Evolutionary conservation across 371 early-diverging fungal species (phyloP), one percentile per base, ranked within the genome.

Genomic region (Catenaria anguillulae): DNA sequence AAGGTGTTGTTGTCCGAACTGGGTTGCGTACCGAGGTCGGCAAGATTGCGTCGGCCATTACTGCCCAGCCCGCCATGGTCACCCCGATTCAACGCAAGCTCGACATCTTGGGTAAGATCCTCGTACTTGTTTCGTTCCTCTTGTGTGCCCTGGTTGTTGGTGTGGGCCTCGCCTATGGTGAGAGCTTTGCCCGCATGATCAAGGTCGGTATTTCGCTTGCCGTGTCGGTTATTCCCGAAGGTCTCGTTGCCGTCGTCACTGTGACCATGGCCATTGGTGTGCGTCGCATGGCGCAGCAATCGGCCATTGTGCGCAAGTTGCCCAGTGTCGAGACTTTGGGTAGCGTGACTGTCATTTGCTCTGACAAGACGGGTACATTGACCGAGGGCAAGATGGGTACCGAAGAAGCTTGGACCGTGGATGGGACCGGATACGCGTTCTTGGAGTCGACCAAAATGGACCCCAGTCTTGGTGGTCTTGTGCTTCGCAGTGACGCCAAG

Each of bases 181-280:
- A 76, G 13, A 68, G 76, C 35, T 50, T 75, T 23, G 60, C 74
- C 10, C 77, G 80, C 12, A 81, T 81, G 66, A 65, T 86, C 55
- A 74, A 78, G 37, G 73, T 87, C 62, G 84, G 76, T 42, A 83
- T 89, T 45, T 83, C 87, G 45, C 77, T 95, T 36, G 91, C 88
- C 24, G 92, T 97, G 64, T 85, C 92, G 35, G 88, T 92, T 24
- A 90, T 97, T 63, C 98, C 98, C 42, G 95, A 95, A 73, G 98
- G 96, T 62, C 79, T 95, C 5, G 84, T 93, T 15, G 92, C 93
- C 35, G 92, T 93, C 17, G 77, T 85, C 34, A 87, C 88, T 0
- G 74, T 96, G 55, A 90, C 94, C 6, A 92, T 93, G 85, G 92
- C 93, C 0, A 73, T 91, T 63, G 92, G 93, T 70, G 96, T 94